These are phyloP conservation scores for Plasmodium blacklocki DNA, from an alignment of 169 alveolate species.

Conservation along the genomic window DNA sequence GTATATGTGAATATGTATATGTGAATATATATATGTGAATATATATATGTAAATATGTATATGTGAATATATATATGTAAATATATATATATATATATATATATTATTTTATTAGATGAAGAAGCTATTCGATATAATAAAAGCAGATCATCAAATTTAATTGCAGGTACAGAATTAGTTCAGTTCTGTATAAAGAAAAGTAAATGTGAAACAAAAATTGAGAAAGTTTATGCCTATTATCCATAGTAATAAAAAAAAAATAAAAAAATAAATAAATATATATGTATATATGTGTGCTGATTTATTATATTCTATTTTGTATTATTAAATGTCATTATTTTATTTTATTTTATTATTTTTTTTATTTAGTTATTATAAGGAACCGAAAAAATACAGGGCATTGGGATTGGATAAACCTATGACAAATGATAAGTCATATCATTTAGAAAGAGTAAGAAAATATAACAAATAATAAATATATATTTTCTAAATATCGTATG, in stretches of 20 bases:
- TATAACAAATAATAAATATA: neutral
- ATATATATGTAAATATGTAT: neutral
- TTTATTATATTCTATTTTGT: too few relatives aligned
- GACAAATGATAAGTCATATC: constrained; percentile 59
- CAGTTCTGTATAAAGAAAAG: constrained; percentile 27
- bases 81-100: neutral
- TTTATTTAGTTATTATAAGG: constrained; percentile 31
- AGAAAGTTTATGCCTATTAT: constrained; percentile 54
- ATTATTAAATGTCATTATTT: too few relatives aligned
- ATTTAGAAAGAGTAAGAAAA: constrained; percentile 22
- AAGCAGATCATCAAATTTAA: constrained; percentile 8
- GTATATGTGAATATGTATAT: neutral
- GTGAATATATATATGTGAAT: neutral
- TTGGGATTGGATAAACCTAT: constrained; percentile 38
- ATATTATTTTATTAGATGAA: constrained; percentile 9
- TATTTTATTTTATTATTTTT: neutral
- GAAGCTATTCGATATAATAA: constrained; percentile 34
- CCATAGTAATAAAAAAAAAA: constrained; percentile 34
- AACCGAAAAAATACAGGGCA: constrained; percentile 32
- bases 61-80: neutral
- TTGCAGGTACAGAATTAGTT: constrained; percentile 44
- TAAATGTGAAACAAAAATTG: constrained; percentile 57
- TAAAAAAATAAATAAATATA: neutral
- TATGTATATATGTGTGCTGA: too few relatives aligned
- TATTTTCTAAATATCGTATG: too few relatives aligned